Evolutionary conservation across 2,329 filamentous ascomycete genomes (phyloP).

Genomic region (Penicillium fuscoglaucum): DNA sequence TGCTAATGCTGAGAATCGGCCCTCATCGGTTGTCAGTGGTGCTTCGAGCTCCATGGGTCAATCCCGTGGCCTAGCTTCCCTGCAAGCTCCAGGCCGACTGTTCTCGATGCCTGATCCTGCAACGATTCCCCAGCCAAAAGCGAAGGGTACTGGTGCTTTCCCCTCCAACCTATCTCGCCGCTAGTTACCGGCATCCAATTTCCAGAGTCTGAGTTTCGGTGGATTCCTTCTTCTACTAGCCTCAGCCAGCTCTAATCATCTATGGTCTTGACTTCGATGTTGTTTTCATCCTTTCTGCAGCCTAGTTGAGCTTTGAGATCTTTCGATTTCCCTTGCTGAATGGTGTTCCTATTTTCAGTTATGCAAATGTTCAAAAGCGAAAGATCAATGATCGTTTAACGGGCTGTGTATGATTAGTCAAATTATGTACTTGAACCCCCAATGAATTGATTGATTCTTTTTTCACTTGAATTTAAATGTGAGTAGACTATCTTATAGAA

Average conservation of each 20-base stretch:
- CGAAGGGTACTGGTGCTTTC: not conserved
- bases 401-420: not conserved
- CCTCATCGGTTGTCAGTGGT: not conserved
- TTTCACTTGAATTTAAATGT: not conserved
- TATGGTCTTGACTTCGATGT: not conserved
- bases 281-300: not conserved
- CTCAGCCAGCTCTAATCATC: not conserved
- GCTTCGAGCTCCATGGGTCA: not conserved
- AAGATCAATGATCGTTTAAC: slow-evolving; percentile 1
- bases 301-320: slow-evolving; percentile 4
- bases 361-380: not conserved
- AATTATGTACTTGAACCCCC: not conserved
- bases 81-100: not conserved
- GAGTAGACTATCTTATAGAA: too few relatives aligned
- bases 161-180: not conserved
- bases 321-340: not conserved
- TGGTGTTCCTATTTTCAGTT: not conserved
- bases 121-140: not conserved
- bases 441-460: not conserved
- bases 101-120: not conserved
- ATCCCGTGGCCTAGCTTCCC: not conserved
- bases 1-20: not conserved
- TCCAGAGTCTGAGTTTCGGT: not conserved
- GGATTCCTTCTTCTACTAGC: not conserved
- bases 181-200: not conserved